Evolutionary conservation across 805 yeast genomes (phyloP), one percentile per base, ranked within the genome.

Genomic region (Ogataea siamensis): DNA sequence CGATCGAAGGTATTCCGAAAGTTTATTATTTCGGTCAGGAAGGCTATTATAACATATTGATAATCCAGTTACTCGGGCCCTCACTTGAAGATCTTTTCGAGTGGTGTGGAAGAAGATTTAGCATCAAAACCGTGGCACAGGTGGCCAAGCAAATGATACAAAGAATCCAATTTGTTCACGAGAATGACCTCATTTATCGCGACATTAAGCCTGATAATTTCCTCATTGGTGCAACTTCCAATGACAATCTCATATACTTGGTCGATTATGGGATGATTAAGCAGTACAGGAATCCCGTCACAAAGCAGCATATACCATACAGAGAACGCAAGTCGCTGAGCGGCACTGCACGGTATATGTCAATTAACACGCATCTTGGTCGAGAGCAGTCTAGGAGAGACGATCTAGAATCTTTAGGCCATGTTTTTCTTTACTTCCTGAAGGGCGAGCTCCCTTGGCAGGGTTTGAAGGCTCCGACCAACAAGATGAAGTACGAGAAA

Each of bases 221-320:
- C 46, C 70, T 84, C 47, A 78, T 84, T 54, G 87, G 88, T 1
- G 80, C 82, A 48, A 81, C 77, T 42, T 40, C 55, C 12, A 49
- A 45, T 26, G 65, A 60, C 45, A 83, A 84, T 57, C 62, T 74
- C 33, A 81, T 84, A 28, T 85, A 81, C 50, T 63, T 84, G 55
- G 87, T 84, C 39, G 94, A 84, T 63, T 85, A 80, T 54, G 94
- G 94, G 43, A 84, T 84, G 94, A 89, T 89, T 12, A 84, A 84
- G 57, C 89, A 84, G 55, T 84, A 78, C 57, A 67, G 93, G 53
- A 89, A 85, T 54, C 89, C 91, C 21, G 71, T 78, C 51, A 79
- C 91, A 0, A 82, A 82, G 53, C 83, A 76, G 48, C 94, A 84
- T 62, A 84, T 84, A 41, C 93, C 93, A 8, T 84, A 84, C 59